A percentile compares a stretch with the other conserved stretches of the same genome.
These are phyloP conservation scores for Cymbopogon flexuosus DNA, from an alignment of 202 grass and related monocot genomes.

Conservation along the genomic window DNA sequence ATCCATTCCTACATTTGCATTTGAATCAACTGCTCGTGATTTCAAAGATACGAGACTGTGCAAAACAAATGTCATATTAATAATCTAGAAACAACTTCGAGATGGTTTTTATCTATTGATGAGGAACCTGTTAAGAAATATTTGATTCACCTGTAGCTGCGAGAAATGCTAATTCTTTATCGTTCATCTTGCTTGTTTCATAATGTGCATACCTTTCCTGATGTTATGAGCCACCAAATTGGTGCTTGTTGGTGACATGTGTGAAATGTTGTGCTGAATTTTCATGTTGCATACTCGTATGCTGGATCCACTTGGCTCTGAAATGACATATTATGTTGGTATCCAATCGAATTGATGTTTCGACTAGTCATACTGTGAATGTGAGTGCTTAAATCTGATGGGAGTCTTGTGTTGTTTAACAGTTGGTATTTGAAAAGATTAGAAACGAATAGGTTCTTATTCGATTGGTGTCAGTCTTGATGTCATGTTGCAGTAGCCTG, in stretches of 20 bases:
- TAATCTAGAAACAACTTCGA: slow-evolving; percentile 51
- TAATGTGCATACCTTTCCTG: not conserved
- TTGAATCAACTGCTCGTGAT: slow-evolving; percentile 47
- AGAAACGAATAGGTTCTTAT: not conserved
- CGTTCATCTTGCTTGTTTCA: not conserved
- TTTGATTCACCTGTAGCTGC: slow-evolving; percentile 33
- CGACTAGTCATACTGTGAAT: not conserved
- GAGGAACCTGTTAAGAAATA: slow-evolving; percentile 31
- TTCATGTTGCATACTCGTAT: not conserved
- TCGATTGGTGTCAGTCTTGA: not conserved
- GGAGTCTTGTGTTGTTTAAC: not conserved
- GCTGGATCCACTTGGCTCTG: not conserved
- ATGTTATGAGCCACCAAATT: not conserved
- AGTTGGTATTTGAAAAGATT: not conserved
- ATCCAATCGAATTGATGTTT: not conserved
- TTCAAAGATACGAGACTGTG: slow-evolving; percentile 54
- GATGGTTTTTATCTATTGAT: slow-evolving; percentile 34
- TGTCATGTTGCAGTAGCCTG: not conserved
- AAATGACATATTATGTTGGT: not conserved
- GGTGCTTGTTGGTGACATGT: not conserved
- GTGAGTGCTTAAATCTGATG: not conserved
- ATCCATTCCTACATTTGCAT: slow-evolving; percentile 57
- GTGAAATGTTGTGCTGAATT: not conserved
- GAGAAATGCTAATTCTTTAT: slow-evolving; percentile 15
- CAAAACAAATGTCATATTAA: slow-evolving; percentile 61